Conservation (phyloP, 2,329 filamentous ascomycete species). For the Arthrobotrys sphaeroides region DNA sequence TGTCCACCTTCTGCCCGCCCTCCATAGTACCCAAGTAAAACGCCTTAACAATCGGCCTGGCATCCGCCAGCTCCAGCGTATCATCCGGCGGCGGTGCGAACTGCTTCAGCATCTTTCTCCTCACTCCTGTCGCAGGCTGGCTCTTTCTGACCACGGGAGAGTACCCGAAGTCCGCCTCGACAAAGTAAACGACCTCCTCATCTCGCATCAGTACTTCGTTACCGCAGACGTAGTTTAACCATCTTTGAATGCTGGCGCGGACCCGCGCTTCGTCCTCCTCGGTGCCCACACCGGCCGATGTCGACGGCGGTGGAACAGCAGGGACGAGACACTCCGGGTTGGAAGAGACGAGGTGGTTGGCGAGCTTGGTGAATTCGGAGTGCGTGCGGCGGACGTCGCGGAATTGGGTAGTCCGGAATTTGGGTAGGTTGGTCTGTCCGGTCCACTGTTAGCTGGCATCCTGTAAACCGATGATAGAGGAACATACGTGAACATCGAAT, state of each 20-base stretch:
- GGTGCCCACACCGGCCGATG: constrained; percentile 91
- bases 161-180: constrained; percentile 99
- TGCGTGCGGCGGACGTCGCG: constrained; percentile 95
- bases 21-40: constrained; percentile 98
- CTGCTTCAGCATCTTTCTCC: constrained; percentile 95
- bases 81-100: constrained; percentile 97
- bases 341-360: constrained; percentile 93
- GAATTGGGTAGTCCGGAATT: constrained; percentile 97
- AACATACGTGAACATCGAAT: constrained; percentile 94
- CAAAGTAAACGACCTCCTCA: constrained; percentile 96
- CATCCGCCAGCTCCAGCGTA: constrained; percentile 90
- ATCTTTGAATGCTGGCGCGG: constrained; percentile 88
- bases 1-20: constrained; percentile 94
- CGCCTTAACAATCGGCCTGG: constrained; percentile 88
- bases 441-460: not conserved
- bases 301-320: constrained; percentile 91
- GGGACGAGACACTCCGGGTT: constrained; percentile 96
- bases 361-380: constrained; percentile 95
- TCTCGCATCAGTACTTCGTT: constrained; percentile 94
- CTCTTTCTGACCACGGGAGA: constrained; percentile 94
- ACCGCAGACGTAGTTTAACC: constrained; percentile 91
- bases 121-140: constrained; percentile 94
- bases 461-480: not conserved
- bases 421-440: constrained; percentile 91
- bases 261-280: constrained; percentile 93